A percentile compares a stretch with the other conserved stretches of the same genome.
phyloP scores from a whole-genome alignment of 306 rosid species.

The Malus orientalis region DNA sequence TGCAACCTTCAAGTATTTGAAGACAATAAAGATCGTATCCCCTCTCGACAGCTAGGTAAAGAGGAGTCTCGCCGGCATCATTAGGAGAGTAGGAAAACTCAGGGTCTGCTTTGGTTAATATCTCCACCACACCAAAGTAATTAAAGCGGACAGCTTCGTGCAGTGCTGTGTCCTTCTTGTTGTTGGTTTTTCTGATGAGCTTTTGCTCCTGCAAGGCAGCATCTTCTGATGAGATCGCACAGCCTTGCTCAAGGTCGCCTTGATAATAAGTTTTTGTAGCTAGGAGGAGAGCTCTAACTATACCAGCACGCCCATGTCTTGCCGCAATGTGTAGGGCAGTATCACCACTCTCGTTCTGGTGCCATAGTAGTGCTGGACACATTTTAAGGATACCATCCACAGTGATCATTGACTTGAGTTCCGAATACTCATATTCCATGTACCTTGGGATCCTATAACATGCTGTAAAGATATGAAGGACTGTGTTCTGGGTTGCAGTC shows the following conservation, averaged over 20 bases:
- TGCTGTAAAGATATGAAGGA: conserved; percentile 7
- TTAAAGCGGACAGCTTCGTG: background rate
- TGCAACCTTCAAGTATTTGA: background rate
- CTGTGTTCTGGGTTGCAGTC: conserved; percentile 1
- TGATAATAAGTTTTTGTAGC: background rate
- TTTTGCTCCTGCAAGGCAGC: too few relatives aligned
- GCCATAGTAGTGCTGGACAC: background rate
- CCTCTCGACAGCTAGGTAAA: conserved; percentile 5
- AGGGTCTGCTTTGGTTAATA: background rate
- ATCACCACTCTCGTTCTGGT: background rate
- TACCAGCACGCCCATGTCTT: background rate
- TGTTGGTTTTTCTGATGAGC: background rate
- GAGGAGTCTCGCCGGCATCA: background rate
- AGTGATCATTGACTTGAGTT: too few relatives aligned
- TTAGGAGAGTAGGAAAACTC: background rate
- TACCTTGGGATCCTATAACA: too few relatives aligned
- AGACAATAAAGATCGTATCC: rapidly evolving
- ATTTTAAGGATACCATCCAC: background rate
- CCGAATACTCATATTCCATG: too few relatives aligned
- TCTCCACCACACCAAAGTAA: background rate
- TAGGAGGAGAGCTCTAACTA: background rate
- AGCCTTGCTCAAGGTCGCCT: background rate
- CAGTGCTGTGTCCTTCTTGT: background rate
- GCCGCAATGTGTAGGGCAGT: conserved; percentile 2
- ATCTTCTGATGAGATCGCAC: background rate